These are phyloP conservation scores for Apocynum venetum DNA, from an alignment of 257 asterid genomes.

Conservation along the genomic window DNA sequence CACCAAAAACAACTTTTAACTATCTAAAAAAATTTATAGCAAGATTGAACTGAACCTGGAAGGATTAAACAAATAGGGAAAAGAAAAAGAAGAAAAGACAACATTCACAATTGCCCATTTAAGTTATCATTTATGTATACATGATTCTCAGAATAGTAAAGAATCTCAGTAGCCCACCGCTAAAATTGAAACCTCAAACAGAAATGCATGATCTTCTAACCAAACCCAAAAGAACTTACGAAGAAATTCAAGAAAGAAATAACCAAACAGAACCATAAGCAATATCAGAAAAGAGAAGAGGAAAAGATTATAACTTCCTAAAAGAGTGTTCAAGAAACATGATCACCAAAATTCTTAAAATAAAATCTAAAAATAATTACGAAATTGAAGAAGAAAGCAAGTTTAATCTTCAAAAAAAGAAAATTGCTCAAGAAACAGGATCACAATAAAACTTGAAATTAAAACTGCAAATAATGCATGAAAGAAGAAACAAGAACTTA, in stretches of 20 bases:
- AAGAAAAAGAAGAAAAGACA: background rate
- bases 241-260: background rate
- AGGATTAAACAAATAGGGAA: background rate
- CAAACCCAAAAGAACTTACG: background rate
- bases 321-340: background rate
- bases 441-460: background rate
- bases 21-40: background rate
- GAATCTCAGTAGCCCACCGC: background rate
- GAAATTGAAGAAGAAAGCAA: too few species aligned
- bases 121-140: background rate
- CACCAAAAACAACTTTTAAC: background rate
- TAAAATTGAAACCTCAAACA: background rate
- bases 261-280: background rate
- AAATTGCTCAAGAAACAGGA: background rate
- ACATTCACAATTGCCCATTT: background rate
- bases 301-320: too few species aligned
- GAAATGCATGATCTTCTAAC: background rate
- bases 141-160: too few species aligned
- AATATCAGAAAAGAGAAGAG: background rate
- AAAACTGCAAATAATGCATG: slow-evolving; percentile 1
- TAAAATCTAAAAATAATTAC: too few species aligned
- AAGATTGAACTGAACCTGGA: background rate
- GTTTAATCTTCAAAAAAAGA: background rate
- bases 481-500: background rate
- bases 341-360: background rate